Conservation (phyloP, 768 basidiomycete species). For the Lyophyllum decastes region DNA sequence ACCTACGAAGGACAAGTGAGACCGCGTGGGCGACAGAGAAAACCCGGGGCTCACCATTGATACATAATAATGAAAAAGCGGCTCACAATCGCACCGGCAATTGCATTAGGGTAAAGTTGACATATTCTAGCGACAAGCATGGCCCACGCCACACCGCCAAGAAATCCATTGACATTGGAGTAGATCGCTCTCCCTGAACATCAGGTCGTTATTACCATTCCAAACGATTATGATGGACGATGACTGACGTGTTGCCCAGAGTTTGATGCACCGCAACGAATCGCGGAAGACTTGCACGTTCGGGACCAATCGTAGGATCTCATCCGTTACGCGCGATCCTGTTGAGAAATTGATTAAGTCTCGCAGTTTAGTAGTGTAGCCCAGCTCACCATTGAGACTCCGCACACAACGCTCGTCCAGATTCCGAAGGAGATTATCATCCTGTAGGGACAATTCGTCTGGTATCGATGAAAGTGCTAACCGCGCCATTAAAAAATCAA, state of each 20-base stretch:
- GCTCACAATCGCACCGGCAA: constrained; percentile 93
- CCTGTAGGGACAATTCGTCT: constrained; percentile 85
- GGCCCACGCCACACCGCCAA: constrained; percentile 98
- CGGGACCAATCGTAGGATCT: constrained; percentile 92
- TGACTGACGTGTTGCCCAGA: constrained; percentile 92
- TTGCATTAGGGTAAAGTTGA: constrained; percentile 94
- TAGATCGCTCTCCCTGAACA: constrained; percentile 88
- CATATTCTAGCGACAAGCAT: constrained; percentile 99
- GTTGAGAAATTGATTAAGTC: constrained; percentile 5
- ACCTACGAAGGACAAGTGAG: constrained; percentile 49
- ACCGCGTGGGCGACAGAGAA: background rate
- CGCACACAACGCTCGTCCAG: constrained; percentile 93
- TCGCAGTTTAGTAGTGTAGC: background rate
- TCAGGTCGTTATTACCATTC: background rate
- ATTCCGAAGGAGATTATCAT: constrained; percentile 90
- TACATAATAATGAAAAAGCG: constrained; percentile 99
- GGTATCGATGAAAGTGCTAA: constrained; percentile 86
- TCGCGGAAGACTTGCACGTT: constrained; percentile 94
- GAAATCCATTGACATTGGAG: constrained; percentile 96
- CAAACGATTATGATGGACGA: background rate
- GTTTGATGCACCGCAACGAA: constrained; percentile 91
- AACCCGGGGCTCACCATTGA: constrained; percentile 69
- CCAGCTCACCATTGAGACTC: constrained; percentile 79
- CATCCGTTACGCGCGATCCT: constrained; percentile 96
- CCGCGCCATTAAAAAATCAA: constrained; percentile 94